Evolutionary conservation across 2,329 filamentous ascomycete species (phyloP).

Genomic region (Diaporthe sp.): DNA sequence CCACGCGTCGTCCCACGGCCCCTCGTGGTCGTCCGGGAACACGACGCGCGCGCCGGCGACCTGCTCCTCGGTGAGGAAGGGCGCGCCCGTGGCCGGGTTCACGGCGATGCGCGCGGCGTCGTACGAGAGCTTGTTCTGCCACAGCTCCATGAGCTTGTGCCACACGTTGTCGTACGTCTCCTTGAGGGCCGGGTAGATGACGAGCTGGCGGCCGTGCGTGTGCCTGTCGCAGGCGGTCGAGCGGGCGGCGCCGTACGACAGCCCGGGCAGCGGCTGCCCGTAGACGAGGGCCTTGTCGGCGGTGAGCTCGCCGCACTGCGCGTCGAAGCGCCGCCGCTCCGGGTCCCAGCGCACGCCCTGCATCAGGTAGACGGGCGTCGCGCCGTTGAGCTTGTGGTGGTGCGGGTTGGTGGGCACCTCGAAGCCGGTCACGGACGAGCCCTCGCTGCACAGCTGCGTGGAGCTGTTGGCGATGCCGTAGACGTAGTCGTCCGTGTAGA

Average conservation of each 20-base stretch:
- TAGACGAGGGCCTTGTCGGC: slow-evolving; percentile 2
- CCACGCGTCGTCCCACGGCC: slow-evolving; percentile 30
- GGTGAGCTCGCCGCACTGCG: not conserved
- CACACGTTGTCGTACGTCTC: slow-evolving; percentile 32
- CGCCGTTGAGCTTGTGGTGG: slow-evolving; percentile 27
- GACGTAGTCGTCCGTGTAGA: slow-evolving; percentile 35
- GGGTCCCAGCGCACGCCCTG: slow-evolving; percentile 32
- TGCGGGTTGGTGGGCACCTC: slow-evolving; percentile 28
- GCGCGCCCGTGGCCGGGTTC: not conserved
- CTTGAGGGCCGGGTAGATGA: slow-evolving; percentile 30
- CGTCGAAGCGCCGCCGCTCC: not conserved
- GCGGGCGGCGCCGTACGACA: not conserved
- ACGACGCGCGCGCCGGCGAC: slow-evolving; percentile 3
- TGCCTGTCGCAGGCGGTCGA: not conserved
- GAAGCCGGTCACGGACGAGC: slow-evolving; percentile 24
- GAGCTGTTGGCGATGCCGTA: slow-evolving; percentile 27
- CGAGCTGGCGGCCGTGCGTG: not conserved
- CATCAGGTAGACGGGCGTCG: slow-evolving; percentile 24
- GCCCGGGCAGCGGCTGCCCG: not conserved
- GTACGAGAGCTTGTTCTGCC: slow-evolving; percentile 31
- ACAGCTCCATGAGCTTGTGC: slow-evolving; percentile 34
- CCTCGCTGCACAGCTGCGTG: not conserved
- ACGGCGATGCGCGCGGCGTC: slow-evolving; percentile 34
- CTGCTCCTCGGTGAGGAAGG: slow-evolving; percentile 5
- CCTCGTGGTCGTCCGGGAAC: slow-evolving; percentile 23